These are phyloP conservation scores for Lavandula angustifolia DNA, from an alignment of 257 asterid genomes.

Conservation along the genomic window DNA sequence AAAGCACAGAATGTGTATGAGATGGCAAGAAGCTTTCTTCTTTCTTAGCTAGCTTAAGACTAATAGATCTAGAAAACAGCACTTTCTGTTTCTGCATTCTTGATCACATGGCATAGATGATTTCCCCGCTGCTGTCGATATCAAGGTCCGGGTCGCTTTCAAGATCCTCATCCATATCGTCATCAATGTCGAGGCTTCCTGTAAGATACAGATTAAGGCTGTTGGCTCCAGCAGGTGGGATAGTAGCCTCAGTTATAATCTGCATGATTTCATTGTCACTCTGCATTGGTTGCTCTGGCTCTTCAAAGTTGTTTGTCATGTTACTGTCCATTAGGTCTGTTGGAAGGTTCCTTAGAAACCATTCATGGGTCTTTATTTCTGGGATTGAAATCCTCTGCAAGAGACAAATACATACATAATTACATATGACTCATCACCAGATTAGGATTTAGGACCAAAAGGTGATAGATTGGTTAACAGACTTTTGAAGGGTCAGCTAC, in stretches of 20 bases:
- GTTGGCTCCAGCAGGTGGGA: conserved; percentile 75
- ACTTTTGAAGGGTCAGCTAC: conserved; percentile 97
- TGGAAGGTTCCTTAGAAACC: conserved; percentile 94
- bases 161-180: conserved; percentile 92
- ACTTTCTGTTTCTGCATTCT: conserved; percentile 1
- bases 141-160: conserved; percentile 96
- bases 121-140: conserved; percentile 94
- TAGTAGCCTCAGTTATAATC: conserved; percentile 83
- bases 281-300: conserved; percentile 86
- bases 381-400: conserved; percentile 84
- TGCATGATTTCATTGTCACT: conserved; percentile 86
- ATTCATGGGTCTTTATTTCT: conserved; percentile 80
- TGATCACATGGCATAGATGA: conserved; percentile 72
- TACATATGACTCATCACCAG: too few relatives aligned
- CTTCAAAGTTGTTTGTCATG: conserved; percentile 58
- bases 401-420: background rate
- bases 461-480: conserved; percentile 14
- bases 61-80: background rate
- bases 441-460: too few relatives aligned
- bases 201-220: conserved; percentile 63
- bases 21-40: conserved; percentile 25
- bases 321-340: conserved; percentile 68
- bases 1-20: background rate
- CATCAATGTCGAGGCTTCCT: conserved; percentile 81
- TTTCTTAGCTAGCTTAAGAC: conserved; percentile 9